phyloP scores from a whole-genome alignment of 1,284 basidiomycete genomes.

The Ustilago lituana region DNA sequence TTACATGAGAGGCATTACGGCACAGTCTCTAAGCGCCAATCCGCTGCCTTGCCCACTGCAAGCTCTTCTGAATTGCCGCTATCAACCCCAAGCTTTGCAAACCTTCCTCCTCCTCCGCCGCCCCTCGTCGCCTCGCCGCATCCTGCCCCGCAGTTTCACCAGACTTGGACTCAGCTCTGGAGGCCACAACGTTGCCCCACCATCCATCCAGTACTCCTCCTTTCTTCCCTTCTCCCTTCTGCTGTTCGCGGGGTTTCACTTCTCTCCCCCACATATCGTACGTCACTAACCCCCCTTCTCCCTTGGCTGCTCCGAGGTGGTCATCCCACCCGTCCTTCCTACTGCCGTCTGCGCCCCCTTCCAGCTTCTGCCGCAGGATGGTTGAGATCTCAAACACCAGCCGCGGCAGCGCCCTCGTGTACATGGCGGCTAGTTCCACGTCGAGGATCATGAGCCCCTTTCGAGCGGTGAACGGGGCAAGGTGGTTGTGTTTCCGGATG shows the following conservation, averaged over 20 bases:
- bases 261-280: slow-evolving; percentile 44
- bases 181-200: slow-evolving; percentile 8
- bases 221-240: background rate
- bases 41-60: slow-evolving; percentile 34
- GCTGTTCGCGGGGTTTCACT: background rate
- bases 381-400: slow-evolving; percentile 13
- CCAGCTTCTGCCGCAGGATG: slow-evolving; percentile 1
- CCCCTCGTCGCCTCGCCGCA: background rate
- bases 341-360: background rate
- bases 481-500: slow-evolving; percentile 53
- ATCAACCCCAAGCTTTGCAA: slow-evolving; percentile 16
- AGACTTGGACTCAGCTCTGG: background rate
- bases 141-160: background rate
- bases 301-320: background rate
- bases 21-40: slow-evolving; percentile 16
- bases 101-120: background rate
- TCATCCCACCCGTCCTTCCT: slow-evolving; percentile 7
- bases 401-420: slow-evolving; percentile 10
- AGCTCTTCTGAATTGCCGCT: slow-evolving; percentile 32
- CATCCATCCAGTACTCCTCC: slow-evolving; percentile 17
- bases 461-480: slow-evolving; percentile 55
- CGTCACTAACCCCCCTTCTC: background rate
- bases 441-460: slow-evolving; percentile 48
- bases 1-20: background rate
- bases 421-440: slow-evolving; percentile 28